Evolutionary conservation across 2,329 filamentous ascomycete species (phyloP), one percentile per base, ranked within the genome.

Genomic region (Fusarium miscanthi): DNA sequence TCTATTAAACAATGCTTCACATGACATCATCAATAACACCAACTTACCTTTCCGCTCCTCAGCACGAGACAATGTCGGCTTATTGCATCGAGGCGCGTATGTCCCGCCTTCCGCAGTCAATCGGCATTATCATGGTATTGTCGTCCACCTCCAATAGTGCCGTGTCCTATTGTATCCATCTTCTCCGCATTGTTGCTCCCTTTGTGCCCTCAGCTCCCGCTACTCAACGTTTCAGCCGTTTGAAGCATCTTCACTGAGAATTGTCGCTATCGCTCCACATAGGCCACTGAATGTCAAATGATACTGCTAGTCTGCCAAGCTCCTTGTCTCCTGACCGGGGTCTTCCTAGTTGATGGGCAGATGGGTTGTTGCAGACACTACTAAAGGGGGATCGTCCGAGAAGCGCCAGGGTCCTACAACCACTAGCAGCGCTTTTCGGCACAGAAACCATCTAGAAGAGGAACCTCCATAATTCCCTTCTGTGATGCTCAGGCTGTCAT

Each of bases 381-480:
- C 59, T 52, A 64, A 68, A 74, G 70, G 73, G 66, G 71, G 69
- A 73, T 77, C 70, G 70, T 63, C 66, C 66, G 53, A 68, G 51
- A 42, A 56, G 41, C 51, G 48, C 33, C 69, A 64, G 64, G 74
- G 72, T 51, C 58, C 52, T 48, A 43, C 27, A 63, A 59, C 30
- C 49, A 67, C 71, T 51, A 63, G 60, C 64, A 74, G 38, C 63
- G 57, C 65, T 59, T 46, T 60, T 56, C 56, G 48, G 71, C 58
- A 75, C 53, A 72, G 74, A 77, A 77, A 66, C 59, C 63, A 70
- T 76, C 75, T 77, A 77, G 75, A 77, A 77, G 69, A 53, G 65
- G 45, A 52, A 59, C 45, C 64, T 65, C 33, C 53, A 63, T 66
- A 16, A 60, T 69, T 59, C 21, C 42, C 23, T 54, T 31, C n/a